Evolutionary conservation across 2,329 filamentous ascomycete species (phyloP).

Genomic region (Plectosphaerella sp.): DNA sequence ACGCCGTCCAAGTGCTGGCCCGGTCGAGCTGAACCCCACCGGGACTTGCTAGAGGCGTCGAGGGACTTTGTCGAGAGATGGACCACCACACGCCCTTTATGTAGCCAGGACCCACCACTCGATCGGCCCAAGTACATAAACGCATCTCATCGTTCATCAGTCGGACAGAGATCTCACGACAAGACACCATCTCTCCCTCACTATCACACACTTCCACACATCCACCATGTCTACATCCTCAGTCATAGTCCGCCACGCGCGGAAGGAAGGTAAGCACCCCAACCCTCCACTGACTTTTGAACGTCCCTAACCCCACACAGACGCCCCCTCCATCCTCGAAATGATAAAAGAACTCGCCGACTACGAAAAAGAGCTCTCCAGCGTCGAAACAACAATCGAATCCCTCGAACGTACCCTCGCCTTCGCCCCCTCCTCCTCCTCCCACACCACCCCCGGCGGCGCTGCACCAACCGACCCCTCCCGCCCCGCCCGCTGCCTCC

Average conservation of each 20-base stretch:
- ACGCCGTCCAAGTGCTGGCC: too few relatives aligned
- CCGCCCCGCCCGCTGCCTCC: constrained; percentile 70
- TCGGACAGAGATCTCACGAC: too few relatives aligned
- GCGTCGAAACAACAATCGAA: constrained; percentile 74
- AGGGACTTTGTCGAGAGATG: too few relatives aligned
- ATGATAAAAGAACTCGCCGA: constrained; percentile 82
- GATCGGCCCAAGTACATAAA: too few relatives aligned
- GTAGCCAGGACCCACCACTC: too few relatives aligned
- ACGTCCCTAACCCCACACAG: constrained; percentile 36
- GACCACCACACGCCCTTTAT: too few relatives aligned
- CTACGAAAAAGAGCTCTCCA: constrained; percentile 74
- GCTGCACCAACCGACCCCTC: constrained; percentile 50
- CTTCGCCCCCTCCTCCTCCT: constrained; percentile 57
- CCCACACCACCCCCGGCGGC: constrained; percentile 22
- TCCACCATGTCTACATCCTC: constrained; percentile 23
- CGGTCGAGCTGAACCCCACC: too few relatives aligned
- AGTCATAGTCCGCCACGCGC: constrained; percentile 51
- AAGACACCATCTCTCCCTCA: too few relatives aligned
- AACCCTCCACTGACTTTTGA: constrained; percentile 2
- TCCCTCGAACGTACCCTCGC: constrained; percentile 72
- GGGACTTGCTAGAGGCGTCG: too few relatives aligned
- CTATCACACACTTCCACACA: too few relatives aligned
- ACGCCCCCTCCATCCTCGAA: constrained; percentile 74
- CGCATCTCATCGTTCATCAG: too few relatives aligned
- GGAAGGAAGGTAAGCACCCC: constrained; percentile 46